Evolutionary conservation across 1,284 basidiomycete species (phyloP).

Genomic region (Sanguinoderma infundibulare): DNA sequence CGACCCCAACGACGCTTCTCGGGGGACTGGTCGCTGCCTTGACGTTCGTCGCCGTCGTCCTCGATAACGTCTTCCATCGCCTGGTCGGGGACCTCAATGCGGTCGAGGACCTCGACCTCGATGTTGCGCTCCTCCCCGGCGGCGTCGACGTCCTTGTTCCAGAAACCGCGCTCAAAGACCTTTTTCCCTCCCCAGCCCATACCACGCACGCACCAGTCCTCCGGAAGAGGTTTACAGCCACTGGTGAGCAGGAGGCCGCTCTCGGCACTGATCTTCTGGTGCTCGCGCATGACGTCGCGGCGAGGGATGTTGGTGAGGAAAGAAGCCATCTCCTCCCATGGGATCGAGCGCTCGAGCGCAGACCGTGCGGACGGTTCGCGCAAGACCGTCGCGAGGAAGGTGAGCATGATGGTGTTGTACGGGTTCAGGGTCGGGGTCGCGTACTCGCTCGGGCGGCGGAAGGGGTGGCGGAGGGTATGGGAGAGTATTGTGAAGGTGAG

Average conservation of each 20-base stretch:
- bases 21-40: slow-evolving; percentile 30
- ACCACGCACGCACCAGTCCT: slow-evolving; percentile 96
- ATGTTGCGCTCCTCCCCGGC: slow-evolving; percentile 62
- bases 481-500: slow-evolving; percentile 84
- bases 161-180: slow-evolving; percentile 91
- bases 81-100: slow-evolving; percentile 52
- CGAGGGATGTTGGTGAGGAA: slow-evolving; percentile 72
- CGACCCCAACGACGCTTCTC: slow-evolving; percentile 69
- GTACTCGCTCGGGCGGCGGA: slow-evolving; percentile 59
- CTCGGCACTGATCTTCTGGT: slow-evolving; percentile 32
- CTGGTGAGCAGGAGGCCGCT: slow-evolving; percentile 57
- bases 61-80: slow-evolving; percentile 82
- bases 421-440: slow-evolving; percentile 75
- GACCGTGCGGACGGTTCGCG: slow-evolving; percentile 65
- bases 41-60: slow-evolving; percentile 66
- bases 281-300: slow-evolving; percentile 46
- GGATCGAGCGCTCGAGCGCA: slow-evolving; percentile 77
- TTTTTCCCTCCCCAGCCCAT: slow-evolving; percentile 93
- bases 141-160: slow-evolving; percentile 54
- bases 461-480: slow-evolving; percentile 71
- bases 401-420: slow-evolving; percentile 86
- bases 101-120: slow-evolving; percentile 83
- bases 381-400: slow-evolving; percentile 82
- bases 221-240: slow-evolving; percentile 76
- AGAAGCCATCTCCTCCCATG: slow-evolving; percentile 78